Evolutionary conservation across 192 early-diverging fungal species (phyloP), one percentile per base, ranked within the genome.

Genomic region (Gryganskiella cystojenkinii): DNA sequence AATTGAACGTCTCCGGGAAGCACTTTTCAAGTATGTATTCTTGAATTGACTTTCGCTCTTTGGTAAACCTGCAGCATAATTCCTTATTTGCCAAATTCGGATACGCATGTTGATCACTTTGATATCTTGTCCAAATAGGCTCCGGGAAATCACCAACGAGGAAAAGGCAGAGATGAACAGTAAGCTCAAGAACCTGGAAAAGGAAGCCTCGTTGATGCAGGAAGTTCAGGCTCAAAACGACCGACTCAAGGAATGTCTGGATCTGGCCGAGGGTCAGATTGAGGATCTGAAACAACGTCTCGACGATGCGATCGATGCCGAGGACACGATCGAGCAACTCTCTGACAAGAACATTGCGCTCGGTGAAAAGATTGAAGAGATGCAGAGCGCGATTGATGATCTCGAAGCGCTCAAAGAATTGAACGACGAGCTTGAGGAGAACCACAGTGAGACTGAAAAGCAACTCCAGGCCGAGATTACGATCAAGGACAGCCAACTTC

Each of bases 391-490:
- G 0, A 87, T 96, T 35, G 95, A 95, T 57, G 96, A 94, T 74
- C 83, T 98, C 35, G 96, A 98, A 80, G 92, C 92, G 7, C 83
- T 98, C 43, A 93, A 93, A 78, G 93, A 93, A 64, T 80, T 97
- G 49, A 94, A 92, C 71, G 95, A 98, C 65, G 95, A 97, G 80
- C 81, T 97, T 68, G 97, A 98, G 74, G 95, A 96, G 69, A 93
- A 91, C 65, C 96, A 96, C 65, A 86, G 95, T 4, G 91, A 96
- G 53, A 94, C 92, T 25, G 92, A 95, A 73, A 91, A 95, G 60
- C 90, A 95, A 42, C 82, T 97, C 44, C 89, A 92, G 55, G 89
- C 88, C 24, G 97, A 97, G 63, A 93, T 95, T 69, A 91, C 85
- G 82, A 71, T 90, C 54, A 93, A 93, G 70, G 91, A 92, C 51